Base-by-base conservation (phyloP, 768 basidiomycete species). In the Dioszegia crocea region DNA sequence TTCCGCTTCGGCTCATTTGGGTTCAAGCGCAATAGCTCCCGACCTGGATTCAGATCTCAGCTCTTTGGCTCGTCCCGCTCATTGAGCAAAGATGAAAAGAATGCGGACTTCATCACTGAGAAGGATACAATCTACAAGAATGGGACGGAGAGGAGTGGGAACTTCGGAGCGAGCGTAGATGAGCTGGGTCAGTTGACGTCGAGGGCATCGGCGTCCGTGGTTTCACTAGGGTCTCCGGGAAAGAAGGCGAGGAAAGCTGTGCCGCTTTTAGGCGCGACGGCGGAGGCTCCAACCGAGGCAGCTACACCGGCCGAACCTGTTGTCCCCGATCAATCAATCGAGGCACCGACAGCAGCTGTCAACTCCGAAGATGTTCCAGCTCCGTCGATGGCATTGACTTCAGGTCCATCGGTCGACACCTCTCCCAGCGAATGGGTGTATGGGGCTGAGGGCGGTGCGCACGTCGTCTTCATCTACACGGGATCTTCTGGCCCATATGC, bases 371-470 rank as follows among this genome's bases (percentile, higher is more conserved):
- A 23, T 11, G 8, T 17, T 12, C 8, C 24, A 4, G 2, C 31
- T 4, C 11, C 52, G 39, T 5, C 30, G 11, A 12, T 26, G 14
- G 14, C 2, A 21, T 19, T 16, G 26, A 2, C 14, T 43, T 12
- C 16, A 30, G 55, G 59, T 2, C 38, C 47, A 26, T 59, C 43
- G 10, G 27, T n/a, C 41, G 64, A 65, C 9, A 66, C 64, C 5
- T n/a, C 43, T 29, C 33, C 61, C 1, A 12, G 23, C 2, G 64
- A 69, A 12, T 98, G 93, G 92, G 78, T 73, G 62, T 98, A 97
- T 72, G 78, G 91, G 21, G 86, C 90, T 0, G 94, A 97, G 79
- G 94, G 94, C n/a, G 90, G 88, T 19, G 88, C 90, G 19, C 88
- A 89, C 5, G 84, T 91, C 65, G 90, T 97, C 16, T 89, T 92